phyloP scores from a whole-genome alignment of 129 eudicot genomes.

The Helichrysum umbraculigerum region DNA sequence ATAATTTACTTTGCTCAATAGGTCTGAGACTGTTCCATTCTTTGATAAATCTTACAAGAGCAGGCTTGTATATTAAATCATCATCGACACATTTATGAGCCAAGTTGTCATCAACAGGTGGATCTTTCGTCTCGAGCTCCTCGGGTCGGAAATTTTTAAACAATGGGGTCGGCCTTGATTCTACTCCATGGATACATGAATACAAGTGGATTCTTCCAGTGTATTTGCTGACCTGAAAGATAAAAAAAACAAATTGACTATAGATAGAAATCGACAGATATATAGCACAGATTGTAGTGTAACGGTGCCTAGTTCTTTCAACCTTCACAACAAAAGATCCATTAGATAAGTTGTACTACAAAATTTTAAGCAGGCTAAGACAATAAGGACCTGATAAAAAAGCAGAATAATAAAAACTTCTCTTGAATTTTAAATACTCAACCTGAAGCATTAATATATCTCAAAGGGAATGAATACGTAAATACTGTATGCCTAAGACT shows the following conservation, averaged over 20 bases:
- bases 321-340: background rate
- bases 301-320: conserved; percentile 4
- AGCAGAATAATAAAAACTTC: background rate
- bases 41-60: conserved; percentile 55
- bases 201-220: conserved; percentile 95
- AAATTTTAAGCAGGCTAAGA: background rate
- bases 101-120: conserved; percentile 28
- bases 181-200: conserved; percentile 63
- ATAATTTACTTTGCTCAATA: conserved; percentile 62
- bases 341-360: conserved; percentile 2
- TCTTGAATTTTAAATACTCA: background rate
- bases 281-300: background rate
- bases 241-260: background rate
- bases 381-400: conserved; percentile 2
- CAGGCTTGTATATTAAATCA: conserved; percentile 44
- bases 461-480: background rate
- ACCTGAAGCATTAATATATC: background rate
- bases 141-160: conserved; percentile 73
- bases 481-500: background rate
- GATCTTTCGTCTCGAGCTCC: conserved; percentile 50
- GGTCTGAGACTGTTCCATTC: conserved; percentile 85
- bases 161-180: conserved; percentile 75
- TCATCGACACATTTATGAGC: conserved; percentile 35
- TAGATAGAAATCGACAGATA: background rate
- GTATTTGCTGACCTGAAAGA: conserved; percentile 78